phyloP scores from a whole-genome alignment of 2,329 filamentous ascomycete species.

The Coccinonectria pachysandricola region DNA sequence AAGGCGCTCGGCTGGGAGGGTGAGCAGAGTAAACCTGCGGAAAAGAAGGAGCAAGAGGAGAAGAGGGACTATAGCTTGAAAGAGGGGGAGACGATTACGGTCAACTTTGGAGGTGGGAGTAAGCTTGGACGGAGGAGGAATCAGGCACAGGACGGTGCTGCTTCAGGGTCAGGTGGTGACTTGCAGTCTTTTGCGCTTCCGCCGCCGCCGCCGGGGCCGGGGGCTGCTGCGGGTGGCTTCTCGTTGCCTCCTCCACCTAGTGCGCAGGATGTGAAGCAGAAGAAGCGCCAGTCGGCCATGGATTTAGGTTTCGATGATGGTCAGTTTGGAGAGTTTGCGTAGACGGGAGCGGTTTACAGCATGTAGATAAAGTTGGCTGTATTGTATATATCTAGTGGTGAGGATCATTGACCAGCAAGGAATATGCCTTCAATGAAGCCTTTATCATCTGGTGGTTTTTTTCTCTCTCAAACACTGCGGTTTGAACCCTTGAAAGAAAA shows the following conservation, averaged over 20 bases:
- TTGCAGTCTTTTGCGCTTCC: conserved; percentile 59
- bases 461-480: too few species aligned
- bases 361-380: too few species aligned
- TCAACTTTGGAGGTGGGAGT: conserved; percentile 57
- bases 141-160: conserved; percentile 16
- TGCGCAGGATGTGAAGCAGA: conserved; percentile 47
- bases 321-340: conserved; percentile 76
- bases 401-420: conserved; percentile 3
- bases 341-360: too few species aligned
- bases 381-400: conserved; percentile 1
- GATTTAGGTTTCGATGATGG: conserved; percentile 79
- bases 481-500: too few species aligned
- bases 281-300: conserved; percentile 44
- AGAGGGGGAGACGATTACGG: conserved; percentile 79
- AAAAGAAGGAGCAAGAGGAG: conserved; percentile 27
- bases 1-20: conserved; percentile 55
- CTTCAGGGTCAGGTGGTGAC: conserved; percentile 13
- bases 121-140: conserved; percentile 40
- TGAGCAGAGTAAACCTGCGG: conserved; percentile 25
- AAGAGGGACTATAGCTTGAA: conserved; percentile 68
- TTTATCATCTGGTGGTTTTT: conserved; percentile 5
- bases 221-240: conserved; percentile 27
- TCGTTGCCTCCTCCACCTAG: conserved; percentile 60
- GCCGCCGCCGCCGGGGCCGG: conserved; percentile 48
- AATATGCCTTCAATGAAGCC: conserved; percentile 3